phyloP scores from a whole-genome alignment of 2,329 filamentous ascomycete species.

The Diaporthe nobilis region DNA sequence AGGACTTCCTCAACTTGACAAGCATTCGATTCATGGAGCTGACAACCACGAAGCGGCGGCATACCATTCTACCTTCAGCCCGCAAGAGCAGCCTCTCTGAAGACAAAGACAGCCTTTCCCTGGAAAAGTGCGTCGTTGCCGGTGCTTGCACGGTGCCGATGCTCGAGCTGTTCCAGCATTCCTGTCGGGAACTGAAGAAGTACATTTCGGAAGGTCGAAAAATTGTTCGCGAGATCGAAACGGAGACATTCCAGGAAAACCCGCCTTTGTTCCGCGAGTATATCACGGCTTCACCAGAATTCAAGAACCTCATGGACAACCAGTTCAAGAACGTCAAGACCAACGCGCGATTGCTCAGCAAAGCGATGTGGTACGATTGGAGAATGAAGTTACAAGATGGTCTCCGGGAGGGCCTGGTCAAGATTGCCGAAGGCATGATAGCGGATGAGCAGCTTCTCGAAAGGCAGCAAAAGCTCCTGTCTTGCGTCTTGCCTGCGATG shows the following conservation, averaged over 20 bases:
- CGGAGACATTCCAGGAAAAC: constrained; percentile 89
- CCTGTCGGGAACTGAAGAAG: constrained; percentile 94
- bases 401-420: constrained; percentile 83
- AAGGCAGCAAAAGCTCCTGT: constrained; percentile 78
- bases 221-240: constrained; percentile 92
- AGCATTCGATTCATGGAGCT: constrained; percentile 99
- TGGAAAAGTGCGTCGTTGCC: constrained; percentile 87
- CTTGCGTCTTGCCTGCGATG: constrained; percentile 76
- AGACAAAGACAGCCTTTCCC: constrained; percentile 66
- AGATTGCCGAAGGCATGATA: constrained; percentile 82
- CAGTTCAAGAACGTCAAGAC: constrained; percentile 99
- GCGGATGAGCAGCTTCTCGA: constrained; percentile 77
- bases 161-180: constrained; percentile 95
- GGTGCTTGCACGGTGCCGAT: constrained; percentile 93
- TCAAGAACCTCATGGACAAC: constrained; percentile 91
- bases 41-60: constrained; percentile 92
- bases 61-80: constrained; percentile 78
- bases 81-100: constrained; percentile 58
- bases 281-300: constrained; percentile 84
- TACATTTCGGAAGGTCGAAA: constrained; percentile 95
- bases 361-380: constrained; percentile 99
- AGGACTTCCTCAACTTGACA: constrained; percentile 94
- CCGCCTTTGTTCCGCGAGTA: constrained; percentile 94
- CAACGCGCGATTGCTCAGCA: constrained; percentile 89
- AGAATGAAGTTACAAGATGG: constrained; percentile 88